Percentiles rank a stretch among this genome's conserved stretches.
These are phyloP conservation scores for Hypsizygus marmoreus DNA, from an alignment of 768 basidiomycete species.

Conservation along the genomic window DNA sequence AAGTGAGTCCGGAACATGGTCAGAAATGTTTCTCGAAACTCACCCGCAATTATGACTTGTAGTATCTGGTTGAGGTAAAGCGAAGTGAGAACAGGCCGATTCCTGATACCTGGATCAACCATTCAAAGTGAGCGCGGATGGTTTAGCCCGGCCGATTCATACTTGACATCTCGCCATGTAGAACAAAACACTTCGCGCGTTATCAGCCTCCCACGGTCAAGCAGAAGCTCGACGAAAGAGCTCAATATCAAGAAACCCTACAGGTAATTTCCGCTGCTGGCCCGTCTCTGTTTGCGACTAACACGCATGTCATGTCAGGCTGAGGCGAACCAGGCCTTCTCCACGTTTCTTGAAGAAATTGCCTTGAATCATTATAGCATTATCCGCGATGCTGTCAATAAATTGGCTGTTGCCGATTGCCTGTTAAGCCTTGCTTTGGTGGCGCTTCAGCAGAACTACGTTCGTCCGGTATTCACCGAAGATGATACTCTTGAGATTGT, in stretches of 20 bases:
- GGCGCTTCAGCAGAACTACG: slow-evolving; percentile 74
- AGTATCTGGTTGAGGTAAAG: slow-evolving; percentile 84
- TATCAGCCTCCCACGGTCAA: slow-evolving; percentile 75
- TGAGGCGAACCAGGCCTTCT: slow-evolving; percentile 67
- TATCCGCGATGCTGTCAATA: slow-evolving; percentile 75
- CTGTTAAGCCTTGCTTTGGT: slow-evolving; percentile 82
- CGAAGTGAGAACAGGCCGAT: slow-evolving; percentile 53
- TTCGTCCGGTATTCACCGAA: slow-evolving; percentile 73
- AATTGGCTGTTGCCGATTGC: slow-evolving; percentile 85
- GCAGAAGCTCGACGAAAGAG: slow-evolving; percentile 65
- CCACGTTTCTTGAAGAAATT: slow-evolving; percentile 70
- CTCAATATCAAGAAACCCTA: slow-evolving; percentile 74
- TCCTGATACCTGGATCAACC: slow-evolving; percentile 59
- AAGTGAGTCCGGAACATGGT: slow-evolving; percentile 47
- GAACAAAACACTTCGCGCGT: slow-evolving; percentile 71
- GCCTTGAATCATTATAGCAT: slow-evolving; percentile 64
- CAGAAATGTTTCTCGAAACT: background rate
- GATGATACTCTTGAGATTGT: slow-evolving; percentile 70
- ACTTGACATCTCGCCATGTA: slow-evolving; percentile 24
- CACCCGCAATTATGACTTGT: slow-evolving; percentile 5
- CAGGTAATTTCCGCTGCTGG: slow-evolving; percentile 30
- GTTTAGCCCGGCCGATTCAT: background rate
- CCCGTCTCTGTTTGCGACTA: background rate
- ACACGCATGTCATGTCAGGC: slow-evolving; percentile 31
- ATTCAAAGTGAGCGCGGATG: slow-evolving; percentile 55